phyloP scores from a whole-genome alignment of 768 basidiomycete species.

The Leucosporidium yakuticum region DNA sequence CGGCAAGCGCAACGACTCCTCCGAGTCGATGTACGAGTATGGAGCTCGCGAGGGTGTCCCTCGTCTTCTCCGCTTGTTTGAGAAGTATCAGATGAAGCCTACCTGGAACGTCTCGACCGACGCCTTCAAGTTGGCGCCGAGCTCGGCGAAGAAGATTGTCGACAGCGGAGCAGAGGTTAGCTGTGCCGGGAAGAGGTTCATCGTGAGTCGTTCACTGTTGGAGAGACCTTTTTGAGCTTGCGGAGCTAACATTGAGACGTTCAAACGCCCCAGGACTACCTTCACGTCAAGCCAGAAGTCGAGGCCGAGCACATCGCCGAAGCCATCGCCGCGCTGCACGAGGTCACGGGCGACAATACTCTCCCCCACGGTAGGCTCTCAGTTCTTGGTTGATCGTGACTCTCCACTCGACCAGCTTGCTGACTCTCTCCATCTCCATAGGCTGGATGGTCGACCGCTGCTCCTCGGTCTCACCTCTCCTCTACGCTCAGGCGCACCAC shows the following conservation, averaged over 20 bases:
- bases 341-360: constrained; percentile 35
- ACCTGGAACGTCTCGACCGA: constrained; percentile 36
- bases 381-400: neutral
- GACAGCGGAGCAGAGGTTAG: constrained; percentile 35
- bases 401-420: neutral
- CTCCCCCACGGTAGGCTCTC: constrained; percentile 30
- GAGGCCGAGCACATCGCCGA: constrained; percentile 35
- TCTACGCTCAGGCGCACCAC: constrained; percentile 32
- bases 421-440: neutral
- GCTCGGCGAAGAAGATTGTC: constrained; percentile 34
- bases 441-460: constrained; percentile 35
- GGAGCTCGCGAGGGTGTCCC: constrained; percentile 21
- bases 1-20: constrained; percentile 24
- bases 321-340: constrained; percentile 37
- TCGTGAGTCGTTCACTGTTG: neutral
- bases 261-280: constrained; percentile 15
- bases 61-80: constrained; percentile 15
- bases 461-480: constrained; percentile 30
- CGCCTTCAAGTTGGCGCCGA: constrained; percentile 34
- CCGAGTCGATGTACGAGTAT: constrained; percentile 22
- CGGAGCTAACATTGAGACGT: too few relatives aligned
- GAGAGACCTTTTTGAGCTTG: too few relatives aligned
- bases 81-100: constrained; percentile 5
- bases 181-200: constrained; percentile 33
- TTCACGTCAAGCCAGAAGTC: constrained; percentile 32